Base-by-base conservation (phyloP, 2,329 filamentous ascomycete genomes). In the Diaporthe sp. region DNA sequence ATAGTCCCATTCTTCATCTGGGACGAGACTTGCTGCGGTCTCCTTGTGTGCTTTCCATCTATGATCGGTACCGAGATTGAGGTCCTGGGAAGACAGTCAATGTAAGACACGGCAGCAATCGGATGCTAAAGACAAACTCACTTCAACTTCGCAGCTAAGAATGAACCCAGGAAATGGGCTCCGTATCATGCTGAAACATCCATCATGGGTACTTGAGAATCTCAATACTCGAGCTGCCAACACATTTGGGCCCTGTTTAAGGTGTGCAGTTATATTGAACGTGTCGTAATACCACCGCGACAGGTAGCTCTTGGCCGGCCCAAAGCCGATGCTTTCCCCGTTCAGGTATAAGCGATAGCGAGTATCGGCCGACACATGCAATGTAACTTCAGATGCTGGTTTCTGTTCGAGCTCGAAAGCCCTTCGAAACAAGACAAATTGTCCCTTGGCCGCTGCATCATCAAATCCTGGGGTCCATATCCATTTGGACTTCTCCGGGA, bases 211-310 rank as follows among this genome's bases (percentile, higher is more conserved):
- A 6, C 75, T 78, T 59, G 82, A 83, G 59, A 82, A 82, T 17
- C 72, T 49, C 46, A 73, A 62, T 5, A 73, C 58, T 25, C 39
- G 51, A 19, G 72, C 72, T 0, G 81, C 78, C 8, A 82, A 4
- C 0, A 83, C 71, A 76, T 83, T 82, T 0, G 65, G 9, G 0
- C 82, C 82, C 1, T 58, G 15, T 5, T 58, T 65, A 6, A 83
- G 74, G 53, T 78, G 79, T 3, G 79, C 74, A 3, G 77, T 65
- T 28, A 83, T 82, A 39, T 83, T 81, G 5, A 82, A 39, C 0
- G 78, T 79, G 28, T 82, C 81, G 69, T 82, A 83, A 68, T 82
- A 82, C 82, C 82, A 83, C 34, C 53, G 76, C 3, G 65, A 70
- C 13, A 74, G 53, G 55, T 79, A 77, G 44, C 78, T 78, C 62